A percentile compares a stretch with the other conserved stretches of the same genome.
These are phyloP conservation scores for Actinomortierella wolfii DNA, from an alignment of 371 early-diverging fungal species.

Conservation along the genomic window DNA sequence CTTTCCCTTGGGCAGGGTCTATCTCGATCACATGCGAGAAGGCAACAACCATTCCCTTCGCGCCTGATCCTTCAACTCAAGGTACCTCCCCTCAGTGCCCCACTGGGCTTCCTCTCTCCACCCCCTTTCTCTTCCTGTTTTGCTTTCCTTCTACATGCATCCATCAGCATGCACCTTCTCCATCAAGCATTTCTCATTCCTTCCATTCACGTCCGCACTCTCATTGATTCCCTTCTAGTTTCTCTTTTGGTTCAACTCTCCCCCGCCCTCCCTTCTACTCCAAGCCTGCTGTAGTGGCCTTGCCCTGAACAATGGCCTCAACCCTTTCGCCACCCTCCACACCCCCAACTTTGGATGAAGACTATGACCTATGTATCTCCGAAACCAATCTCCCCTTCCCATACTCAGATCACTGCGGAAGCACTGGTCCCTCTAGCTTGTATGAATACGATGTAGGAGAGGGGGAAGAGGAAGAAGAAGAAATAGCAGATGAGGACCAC, in stretches of 20 bases:
- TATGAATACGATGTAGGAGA: constrained; percentile 27
- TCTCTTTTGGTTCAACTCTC: not conserved
- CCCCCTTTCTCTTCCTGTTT: too few species aligned
- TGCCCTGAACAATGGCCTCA: not conserved
- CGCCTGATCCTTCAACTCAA: too few species aligned
- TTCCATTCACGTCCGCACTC: constrained; percentile 1
- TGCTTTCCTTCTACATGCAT: not conserved
- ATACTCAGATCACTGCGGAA: constrained; percentile 44
- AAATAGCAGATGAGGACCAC: constrained; percentile 11
- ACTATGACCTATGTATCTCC: constrained; percentile 45
- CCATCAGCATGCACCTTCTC: not conserved
- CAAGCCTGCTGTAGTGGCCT: too few species aligned
- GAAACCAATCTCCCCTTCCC: constrained; percentile 44
- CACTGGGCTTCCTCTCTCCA: too few species aligned
- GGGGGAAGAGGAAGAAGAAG: constrained; percentile 17
- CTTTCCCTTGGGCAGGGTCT: too few species aligned
- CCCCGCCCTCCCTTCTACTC: not conserved
- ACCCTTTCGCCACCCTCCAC: not conserved
- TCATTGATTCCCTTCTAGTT: not conserved
- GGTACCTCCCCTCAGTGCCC: too few species aligned
- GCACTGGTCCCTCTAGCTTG: constrained; percentile 44
- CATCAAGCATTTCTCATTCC: not conserved
- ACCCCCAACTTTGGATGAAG: constrained; percentile 37
- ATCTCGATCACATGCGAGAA: too few species aligned
- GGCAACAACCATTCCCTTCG: too few species aligned